These are phyloP conservation scores for Mortierella antarctica DNA, from an alignment of 192 early-diverging fungal species.

Conservation along the genomic window DNA sequence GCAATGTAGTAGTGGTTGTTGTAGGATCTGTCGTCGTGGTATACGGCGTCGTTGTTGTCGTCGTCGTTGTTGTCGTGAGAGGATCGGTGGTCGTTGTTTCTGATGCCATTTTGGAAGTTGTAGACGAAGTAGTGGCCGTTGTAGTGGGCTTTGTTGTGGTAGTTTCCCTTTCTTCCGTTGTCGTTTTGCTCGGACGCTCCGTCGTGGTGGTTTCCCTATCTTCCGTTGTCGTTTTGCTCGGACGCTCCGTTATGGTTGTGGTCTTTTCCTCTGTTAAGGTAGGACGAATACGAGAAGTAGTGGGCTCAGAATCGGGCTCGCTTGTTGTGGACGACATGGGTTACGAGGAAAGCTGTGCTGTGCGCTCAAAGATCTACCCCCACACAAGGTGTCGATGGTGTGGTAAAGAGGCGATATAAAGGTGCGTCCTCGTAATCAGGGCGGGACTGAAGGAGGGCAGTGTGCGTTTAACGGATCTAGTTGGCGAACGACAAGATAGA, in stretches of 20 bases:
- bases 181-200: too few relatives aligned
- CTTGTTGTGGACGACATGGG: too few relatives aligned
- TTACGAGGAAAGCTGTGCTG: too few relatives aligned
- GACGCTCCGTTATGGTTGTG: background rate
- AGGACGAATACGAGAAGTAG: too few relatives aligned
- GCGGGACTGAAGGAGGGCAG: too few relatives aligned
- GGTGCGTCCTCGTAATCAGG: too few relatives aligned
- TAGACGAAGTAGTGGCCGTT: background rate
- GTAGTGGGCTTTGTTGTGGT: background rate
- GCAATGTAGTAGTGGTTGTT: background rate
- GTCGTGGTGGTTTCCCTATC: background rate
- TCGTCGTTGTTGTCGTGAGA: background rate
- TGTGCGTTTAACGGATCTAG: too few relatives aligned
- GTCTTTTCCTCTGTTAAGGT: background rate
- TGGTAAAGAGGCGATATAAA: too few relatives aligned
- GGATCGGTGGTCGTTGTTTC: slow-evolving; percentile 14
- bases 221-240: background rate
- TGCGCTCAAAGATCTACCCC: too few relatives aligned
- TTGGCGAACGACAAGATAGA: too few relatives aligned
- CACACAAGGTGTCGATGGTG: too few relatives aligned
- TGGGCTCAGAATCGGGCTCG: too few relatives aligned
- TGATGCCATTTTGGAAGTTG: background rate
- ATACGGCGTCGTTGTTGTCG: background rate
- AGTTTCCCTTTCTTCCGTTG: background rate
- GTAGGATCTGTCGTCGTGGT: slow-evolving; percentile 4